A percentile compares a stretch with the other conserved stretches of the same genome.
Evolutionary conservation across 176 grass and related monocot genomes (phyloP).

Genomic region (Poa pratensis): DNA sequence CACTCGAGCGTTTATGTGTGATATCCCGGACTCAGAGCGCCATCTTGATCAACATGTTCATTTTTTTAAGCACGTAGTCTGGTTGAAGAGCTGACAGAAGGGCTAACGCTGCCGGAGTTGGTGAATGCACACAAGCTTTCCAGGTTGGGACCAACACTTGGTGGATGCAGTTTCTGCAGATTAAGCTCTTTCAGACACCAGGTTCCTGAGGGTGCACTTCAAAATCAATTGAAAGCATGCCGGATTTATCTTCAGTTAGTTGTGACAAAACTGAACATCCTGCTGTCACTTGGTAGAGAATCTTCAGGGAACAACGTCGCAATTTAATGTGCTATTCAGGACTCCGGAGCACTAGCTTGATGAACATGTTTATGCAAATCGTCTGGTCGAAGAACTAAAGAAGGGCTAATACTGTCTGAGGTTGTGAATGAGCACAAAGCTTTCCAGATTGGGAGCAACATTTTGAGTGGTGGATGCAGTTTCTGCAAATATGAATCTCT

Average conservation of each 20-base stretch:
- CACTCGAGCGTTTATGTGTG: too few relatives aligned
- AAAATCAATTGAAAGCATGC: conserved; percentile 15
- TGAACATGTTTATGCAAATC: neutral
- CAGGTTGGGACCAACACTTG: conserved; percentile 71
- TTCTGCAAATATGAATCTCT: conserved; percentile 53
- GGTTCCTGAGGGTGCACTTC: neutral
- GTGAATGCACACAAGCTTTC: conserved; percentile 55
- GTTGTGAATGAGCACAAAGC: conserved; percentile 46
- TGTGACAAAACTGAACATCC: neutral
- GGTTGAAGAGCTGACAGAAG: neutral
- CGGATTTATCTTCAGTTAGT: neutral
- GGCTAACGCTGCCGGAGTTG: conserved; percentile 20
- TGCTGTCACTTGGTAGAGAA: conserved; percentile 18
- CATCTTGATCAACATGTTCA: conserved; percentile 1
- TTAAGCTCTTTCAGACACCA: conserved; percentile 9
- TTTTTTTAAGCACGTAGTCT: neutral
- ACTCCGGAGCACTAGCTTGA: neutral
- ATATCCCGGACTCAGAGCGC: too few relatives aligned
- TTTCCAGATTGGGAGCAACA: conserved; percentile 76
- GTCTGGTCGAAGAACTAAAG: neutral
- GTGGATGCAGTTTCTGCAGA: conserved; percentile 62
- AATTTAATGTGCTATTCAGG: neutral
- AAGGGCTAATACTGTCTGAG: conserved; percentile 22
- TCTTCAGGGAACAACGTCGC: conserved; percentile 22
- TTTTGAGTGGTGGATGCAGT: conserved; percentile 54